A percentile compares a stretch with the other conserved stretches of the same genome.
phyloP scores from a whole-genome alignment of 768 basidiomycete genomes.

The Lactarius deliciosus region DNA sequence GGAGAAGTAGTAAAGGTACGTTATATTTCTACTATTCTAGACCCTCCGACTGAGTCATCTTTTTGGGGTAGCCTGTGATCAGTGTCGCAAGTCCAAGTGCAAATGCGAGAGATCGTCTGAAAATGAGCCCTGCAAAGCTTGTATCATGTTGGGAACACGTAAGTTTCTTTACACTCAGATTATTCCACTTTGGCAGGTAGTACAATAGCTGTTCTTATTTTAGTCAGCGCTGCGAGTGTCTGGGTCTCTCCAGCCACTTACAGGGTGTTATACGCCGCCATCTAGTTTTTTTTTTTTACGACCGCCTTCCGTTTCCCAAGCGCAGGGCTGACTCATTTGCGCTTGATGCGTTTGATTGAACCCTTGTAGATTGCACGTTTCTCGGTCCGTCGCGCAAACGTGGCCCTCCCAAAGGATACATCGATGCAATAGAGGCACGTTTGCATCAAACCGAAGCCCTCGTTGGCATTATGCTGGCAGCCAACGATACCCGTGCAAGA shows the following conservation, averaged over 20 bases:
- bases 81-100: conserved; percentile 74
- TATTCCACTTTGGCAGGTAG: conserved; percentile 12
- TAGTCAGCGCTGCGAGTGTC: conserved; percentile 5
- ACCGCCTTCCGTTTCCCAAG: conserved; percentile 20
- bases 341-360: conserved; percentile 2
- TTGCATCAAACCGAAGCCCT: conserved; percentile 90
- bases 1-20: conserved; percentile 76
- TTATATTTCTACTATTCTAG: background rate
- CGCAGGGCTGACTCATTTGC: conserved; percentile 23
- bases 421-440: conserved; percentile 89
- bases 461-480: conserved; percentile 74
- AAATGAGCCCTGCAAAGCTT: conserved; percentile 72
- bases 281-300: background rate
- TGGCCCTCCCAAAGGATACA: conserved; percentile 91
- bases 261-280: background rate
- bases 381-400: conserved; percentile 78
- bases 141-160: conserved; percentile 72
- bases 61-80: conserved; percentile 66
- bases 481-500: conserved; percentile 40
- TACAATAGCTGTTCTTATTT: background rate
- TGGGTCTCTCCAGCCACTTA: background rate
- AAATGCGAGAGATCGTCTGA: conserved; percentile 73
- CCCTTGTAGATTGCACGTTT: conserved; percentile 64
- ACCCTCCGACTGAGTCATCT: conserved; percentile 1
- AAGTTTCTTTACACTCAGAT: conserved; percentile 32